These are phyloP conservation scores for Aspergillus sparsus DNA, from an alignment of 495 filamentous ascomycete genomes.

Conservation along the genomic window DNA sequence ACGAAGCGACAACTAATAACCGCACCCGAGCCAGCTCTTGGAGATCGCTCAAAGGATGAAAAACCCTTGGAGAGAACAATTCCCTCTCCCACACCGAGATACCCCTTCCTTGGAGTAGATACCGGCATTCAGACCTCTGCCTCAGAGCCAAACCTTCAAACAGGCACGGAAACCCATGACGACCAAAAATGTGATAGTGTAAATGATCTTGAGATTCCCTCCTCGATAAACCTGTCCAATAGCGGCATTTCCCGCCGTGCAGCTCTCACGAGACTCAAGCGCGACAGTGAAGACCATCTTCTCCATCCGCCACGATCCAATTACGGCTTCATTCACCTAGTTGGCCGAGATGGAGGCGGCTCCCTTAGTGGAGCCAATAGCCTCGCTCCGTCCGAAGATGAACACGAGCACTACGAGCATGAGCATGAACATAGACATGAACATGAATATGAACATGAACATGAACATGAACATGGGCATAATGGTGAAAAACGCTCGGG, in stretches of 20 bases:
- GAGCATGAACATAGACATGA: slow-evolving; percentile 16
- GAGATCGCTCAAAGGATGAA: slow-evolving; percentile 21
- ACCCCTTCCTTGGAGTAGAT: slow-evolving; percentile 15
- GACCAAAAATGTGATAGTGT: slow-evolving; percentile 4
- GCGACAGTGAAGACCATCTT: slow-evolving; percentile 41
- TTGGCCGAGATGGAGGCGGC: slow-evolving; percentile 48
- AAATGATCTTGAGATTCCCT: background rate
- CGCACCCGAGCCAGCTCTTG: slow-evolving; percentile 25
- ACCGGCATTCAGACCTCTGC: background rate
- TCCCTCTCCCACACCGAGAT: slow-evolving; percentile 16
- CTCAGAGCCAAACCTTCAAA: background rate
- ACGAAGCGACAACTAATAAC: slow-evolving; percentile 17
- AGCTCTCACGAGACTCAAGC: slow-evolving; percentile 24
- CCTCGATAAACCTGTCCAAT: slow-evolving; percentile 3
- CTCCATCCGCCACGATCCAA: slow-evolving; percentile 37
- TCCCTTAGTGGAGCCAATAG: slow-evolving; percentile 47
- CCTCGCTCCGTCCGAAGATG: slow-evolving; percentile 44
- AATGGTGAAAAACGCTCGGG: slow-evolving; percentile 20
- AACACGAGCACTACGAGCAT: slow-evolving; percentile 27
- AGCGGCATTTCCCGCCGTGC: slow-evolving; percentile 23
- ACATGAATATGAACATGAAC: slow-evolving; percentile 43
- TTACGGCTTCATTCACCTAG: slow-evolving; percentile 39
- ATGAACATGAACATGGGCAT: slow-evolving; percentile 12
- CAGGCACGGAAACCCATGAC: slow-evolving; percentile 1
- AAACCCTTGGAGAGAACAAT: slow-evolving; percentile 20